Evolutionary conservation across 2,329 filamentous ascomycete species (phyloP).

Genomic region (Aphanocladium album): DNA sequence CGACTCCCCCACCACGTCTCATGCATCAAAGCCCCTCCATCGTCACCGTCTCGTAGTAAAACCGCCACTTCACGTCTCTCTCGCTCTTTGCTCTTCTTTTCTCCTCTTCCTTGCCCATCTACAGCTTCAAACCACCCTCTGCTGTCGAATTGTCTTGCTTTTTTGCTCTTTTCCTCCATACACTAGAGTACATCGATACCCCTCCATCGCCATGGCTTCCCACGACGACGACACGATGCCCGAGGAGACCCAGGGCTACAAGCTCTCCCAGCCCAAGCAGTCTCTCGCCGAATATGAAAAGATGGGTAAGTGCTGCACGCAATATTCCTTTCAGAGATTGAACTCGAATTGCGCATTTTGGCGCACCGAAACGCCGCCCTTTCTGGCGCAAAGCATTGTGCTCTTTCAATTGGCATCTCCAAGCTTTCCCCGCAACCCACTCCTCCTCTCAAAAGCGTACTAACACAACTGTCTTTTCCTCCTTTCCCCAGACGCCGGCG

Average conservation of each 20-base stretch:
- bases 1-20: conserved; percentile 10
- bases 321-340: no score
- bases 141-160: not conserved
- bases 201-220: conserved; percentile 53
- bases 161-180: conserved; percentile 2
- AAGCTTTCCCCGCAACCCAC: not conserved
- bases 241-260: conserved; percentile 91
- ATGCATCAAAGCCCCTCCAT: conserved; percentile 26
- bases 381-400: no score
- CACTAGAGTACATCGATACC: conserved; percentile 22
- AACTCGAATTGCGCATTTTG: no score
- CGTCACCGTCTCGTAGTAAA: conserved; percentile 26
- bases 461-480: not conserved
- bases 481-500: conserved; percentile 53
- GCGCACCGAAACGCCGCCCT: no score
- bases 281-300: conserved; percentile 90
- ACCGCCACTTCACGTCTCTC: conserved; percentile 15
- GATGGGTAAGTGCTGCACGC: conserved; percentile 62
- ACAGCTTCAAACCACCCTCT: no score
- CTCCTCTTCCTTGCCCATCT: not conserved
- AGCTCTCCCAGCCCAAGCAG: conserved; percentile 95
- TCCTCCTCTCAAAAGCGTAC: not conserved
- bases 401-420: not conserved
- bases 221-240: conserved; percentile 76
- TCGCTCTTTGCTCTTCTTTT: not conserved